Percentiles rank a stretch among this genome's conserved stretches.
phyloP scores from a whole-genome alignment of 2,329 filamentous ascomycete genomes.

The Pyrenochaeta sp. region DNA sequence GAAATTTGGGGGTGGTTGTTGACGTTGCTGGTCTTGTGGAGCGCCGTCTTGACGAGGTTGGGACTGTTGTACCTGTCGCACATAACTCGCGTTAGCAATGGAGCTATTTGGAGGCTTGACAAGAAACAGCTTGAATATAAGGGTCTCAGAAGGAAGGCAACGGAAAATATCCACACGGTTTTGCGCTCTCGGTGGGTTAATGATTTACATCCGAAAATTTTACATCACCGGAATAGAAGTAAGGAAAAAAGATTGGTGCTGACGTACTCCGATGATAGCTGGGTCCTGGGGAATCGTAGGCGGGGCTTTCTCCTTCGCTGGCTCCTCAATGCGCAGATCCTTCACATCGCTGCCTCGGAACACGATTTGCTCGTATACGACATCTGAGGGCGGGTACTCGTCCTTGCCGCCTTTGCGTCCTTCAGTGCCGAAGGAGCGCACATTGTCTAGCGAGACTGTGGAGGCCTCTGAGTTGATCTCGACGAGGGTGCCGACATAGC shows the following conservation, averaged over 20 bases:
- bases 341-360: slow-evolving; percentile 99
- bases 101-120: slow-evolving; percentile 6
- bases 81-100: slow-evolving; percentile 35
- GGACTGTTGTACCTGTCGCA: slow-evolving; percentile 42
- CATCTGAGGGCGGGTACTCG: slow-evolving; percentile 83
- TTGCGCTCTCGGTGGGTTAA: slow-evolving; percentile 91
- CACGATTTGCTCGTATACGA: slow-evolving; percentile 97
- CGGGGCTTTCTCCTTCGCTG: slow-evolving; percentile 74
- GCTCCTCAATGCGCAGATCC: slow-evolving; percentile 91
- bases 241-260: slow-evolving; percentile 12
- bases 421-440: slow-evolving; percentile 93
- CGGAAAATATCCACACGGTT: slow-evolving; percentile 94
- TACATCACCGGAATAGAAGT: slow-evolving; percentile 76
- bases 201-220: slow-evolving; percentile 95
- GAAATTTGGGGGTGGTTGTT: slow-evolving; percentile 50
- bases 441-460: slow-evolving; percentile 96
- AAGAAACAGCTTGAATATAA: slow-evolving; percentile 20
- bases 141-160: slow-evolving; percentile 99
- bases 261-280: slow-evolving; percentile 95
- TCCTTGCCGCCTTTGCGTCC: slow-evolving; percentile 82
- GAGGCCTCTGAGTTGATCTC: slow-evolving; percentile 98
- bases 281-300: slow-evolving; percentile 90
- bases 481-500: slow-evolving; percentile 94
- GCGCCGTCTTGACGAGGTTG: slow-evolving; percentile 32
- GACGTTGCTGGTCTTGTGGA: slow-evolving; percentile 35